phyloP scores from a whole-genome alignment of 192 early-diverging fungal species.

The Obelidium mucronatum region DNA sequence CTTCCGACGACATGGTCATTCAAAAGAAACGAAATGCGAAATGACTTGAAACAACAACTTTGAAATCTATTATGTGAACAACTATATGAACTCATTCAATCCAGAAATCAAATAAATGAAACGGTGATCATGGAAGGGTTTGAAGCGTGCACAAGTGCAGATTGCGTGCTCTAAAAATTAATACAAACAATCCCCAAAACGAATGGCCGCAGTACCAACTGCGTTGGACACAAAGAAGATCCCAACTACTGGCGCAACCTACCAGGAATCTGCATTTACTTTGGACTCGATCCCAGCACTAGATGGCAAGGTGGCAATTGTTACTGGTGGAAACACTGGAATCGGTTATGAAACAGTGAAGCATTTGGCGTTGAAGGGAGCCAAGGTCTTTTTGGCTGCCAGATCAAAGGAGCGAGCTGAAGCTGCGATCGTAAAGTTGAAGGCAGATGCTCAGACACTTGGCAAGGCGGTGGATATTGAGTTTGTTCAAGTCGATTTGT shows the following conservation, averaged over 20 bases:
- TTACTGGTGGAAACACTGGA: conserved; percentile 55
- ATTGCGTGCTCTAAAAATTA: neutral
- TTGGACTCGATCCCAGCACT: conserved; percentile 16
- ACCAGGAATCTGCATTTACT: neutral
- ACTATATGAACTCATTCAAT: no score
- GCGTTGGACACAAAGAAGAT: no score
- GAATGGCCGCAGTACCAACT: no score
- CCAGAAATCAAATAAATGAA: no score
- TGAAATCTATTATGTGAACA: no score
- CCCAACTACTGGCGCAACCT: no score
- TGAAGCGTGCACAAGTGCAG: neutral
- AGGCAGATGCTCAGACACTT: conserved; percentile 19
- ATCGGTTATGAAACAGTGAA: conserved; percentile 38
- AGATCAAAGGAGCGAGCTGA: conserved; percentile 29
- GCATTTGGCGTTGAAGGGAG: conserved; percentile 36
- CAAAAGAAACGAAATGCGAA: no score
- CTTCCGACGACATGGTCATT: neutral
- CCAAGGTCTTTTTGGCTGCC: conserved; percentile 32
- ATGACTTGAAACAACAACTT: no score
- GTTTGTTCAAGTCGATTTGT: conserved; percentile 52
- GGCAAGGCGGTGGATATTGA: conserved; percentile 7
- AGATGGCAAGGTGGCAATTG: conserved; percentile 27
- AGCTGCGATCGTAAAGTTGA: conserved; percentile 34
- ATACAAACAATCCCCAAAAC: no score
- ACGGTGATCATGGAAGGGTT: no score